Base-by-base conservation (phyloP, 208 protist genomes). In the Trypanosoma scelopori region DNA sequence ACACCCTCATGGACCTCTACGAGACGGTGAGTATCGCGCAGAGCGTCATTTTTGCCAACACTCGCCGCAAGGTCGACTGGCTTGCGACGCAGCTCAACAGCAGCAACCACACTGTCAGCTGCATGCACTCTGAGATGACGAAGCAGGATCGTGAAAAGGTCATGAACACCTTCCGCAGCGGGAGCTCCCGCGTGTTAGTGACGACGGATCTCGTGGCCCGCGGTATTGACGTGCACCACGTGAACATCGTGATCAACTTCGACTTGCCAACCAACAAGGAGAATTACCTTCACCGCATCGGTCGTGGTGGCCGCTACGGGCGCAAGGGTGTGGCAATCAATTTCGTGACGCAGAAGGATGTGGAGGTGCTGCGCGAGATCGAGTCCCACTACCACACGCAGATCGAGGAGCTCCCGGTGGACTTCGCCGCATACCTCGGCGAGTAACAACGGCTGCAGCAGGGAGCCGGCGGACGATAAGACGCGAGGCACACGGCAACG, bases 191-290 rank as follows among this genome's bases (percentile, higher is more conserved):
- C 76, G 97, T 99, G 30, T 89, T 99, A 68, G 98, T 99, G 78
- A 99, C 98, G 48, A 99, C 99, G 60, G 98, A 99, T 85, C 78
- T 99, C 61, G 89, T 99, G 32, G 98, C 98, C 45, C 89, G 99
- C 60, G 99, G 99, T 96, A 99, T 99, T 70, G 99, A 99, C 85
- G 98, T 99, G 60, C 97, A 99, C 78, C 98, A 99, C 85, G 98
- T 99, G 41, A 99, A 99, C 62, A 95, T 99, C 30, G 99, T 99
- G 74, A 99, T 99, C 86, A 99, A 99, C 96, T 99, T 98, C 84
- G 99, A 99, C 75, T 80, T 99, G 22, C 99, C 99, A 20, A 93
- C 83, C n/a, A 97, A 97, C 85, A 96, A 94, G 72, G 99, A 99
- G 91, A 97, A 97, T 76, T 99, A 99, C 91, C 93, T 99, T 39